Percentiles rank a stretch among this genome's conserved stretches.
phyloP scores from a whole-genome alignment of 352 stramenopile genomes.

The Globisporangium spiculum region DNA sequence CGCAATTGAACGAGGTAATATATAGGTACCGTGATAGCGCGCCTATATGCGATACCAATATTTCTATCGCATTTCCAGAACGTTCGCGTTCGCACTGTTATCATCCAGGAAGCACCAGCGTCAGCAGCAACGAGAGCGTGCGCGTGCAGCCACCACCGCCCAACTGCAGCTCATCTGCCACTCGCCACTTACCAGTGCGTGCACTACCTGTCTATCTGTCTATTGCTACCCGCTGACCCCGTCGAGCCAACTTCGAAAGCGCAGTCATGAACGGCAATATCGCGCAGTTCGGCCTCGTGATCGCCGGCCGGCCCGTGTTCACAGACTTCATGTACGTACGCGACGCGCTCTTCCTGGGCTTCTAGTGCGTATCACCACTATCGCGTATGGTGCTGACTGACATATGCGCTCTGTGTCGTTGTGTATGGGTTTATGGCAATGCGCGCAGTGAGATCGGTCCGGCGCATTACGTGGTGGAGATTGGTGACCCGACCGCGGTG shows the following conservation, averaged over 20 bases:
- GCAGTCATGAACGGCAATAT: not conserved
- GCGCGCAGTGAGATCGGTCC: conserved; percentile 49
- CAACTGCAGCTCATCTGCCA: not conserved
- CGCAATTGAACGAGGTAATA: no score
- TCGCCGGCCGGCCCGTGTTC: not conserved
- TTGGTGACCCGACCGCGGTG: conserved; percentile 50
- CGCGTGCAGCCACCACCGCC: no score
- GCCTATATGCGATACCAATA: not conserved
- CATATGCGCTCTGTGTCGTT: not conserved
- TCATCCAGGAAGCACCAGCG: not conserved
- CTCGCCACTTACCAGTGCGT: not conserved
- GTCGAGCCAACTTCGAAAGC: no score
- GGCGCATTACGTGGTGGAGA: conserved; percentile 60
- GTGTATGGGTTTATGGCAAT: not conserved
- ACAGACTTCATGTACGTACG: not conserved
- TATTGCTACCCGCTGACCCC: not conserved
- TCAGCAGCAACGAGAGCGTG: not conserved
- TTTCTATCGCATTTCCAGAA: not conserved
- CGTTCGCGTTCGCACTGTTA: not conserved
- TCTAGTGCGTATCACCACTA: not conserved
- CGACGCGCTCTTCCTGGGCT: not conserved
- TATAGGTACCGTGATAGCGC: not conserved
- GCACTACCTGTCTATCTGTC: not conserved
- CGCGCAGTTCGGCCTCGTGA: not conserved
- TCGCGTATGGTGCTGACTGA: not conserved